A percentile compares a stretch with the other conserved stretches of the same genome.
These are phyloP conservation scores for Umbelopsis sp. DNA, from an alignment of 371 early-diverging fungal genomes.

Conservation along the genomic window DNA sequence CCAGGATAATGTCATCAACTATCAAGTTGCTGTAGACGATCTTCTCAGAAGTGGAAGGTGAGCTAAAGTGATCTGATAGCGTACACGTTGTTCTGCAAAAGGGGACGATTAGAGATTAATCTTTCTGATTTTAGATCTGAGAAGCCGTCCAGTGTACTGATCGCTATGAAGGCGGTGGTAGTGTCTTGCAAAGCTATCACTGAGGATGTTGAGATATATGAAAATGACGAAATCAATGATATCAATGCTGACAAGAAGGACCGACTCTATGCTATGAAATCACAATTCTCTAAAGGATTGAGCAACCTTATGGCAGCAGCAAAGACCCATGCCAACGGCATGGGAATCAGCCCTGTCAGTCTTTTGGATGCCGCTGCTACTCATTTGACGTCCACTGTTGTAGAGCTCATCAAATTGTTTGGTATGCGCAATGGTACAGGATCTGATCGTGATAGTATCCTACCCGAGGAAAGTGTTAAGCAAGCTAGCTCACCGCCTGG, in stretches of 20 bases:
- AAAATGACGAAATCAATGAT: slow-evolving; percentile 35
- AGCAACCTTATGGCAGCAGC: slow-evolving; percentile 73
- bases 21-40: slow-evolving; percentile 83
- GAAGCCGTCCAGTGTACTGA: slow-evolving; percentile 72
- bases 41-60: slow-evolving; percentile 73
- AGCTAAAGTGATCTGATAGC: background rate
- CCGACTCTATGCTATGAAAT: slow-evolving; percentile 48
- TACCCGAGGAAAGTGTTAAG: background rate
- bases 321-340: slow-evolving; percentile 77
- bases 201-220: slow-evolving; percentile 76
- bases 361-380: slow-evolving; percentile 80
- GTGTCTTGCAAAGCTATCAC: slow-evolving; percentile 82
- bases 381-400: slow-evolving; percentile 75
- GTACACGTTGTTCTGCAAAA: background rate
- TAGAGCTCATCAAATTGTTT: slow-evolving; percentile 74
- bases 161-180: slow-evolving; percentile 83
- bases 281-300: slow-evolving; percentile 67
- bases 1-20: slow-evolving; percentile 66
- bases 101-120: background rate
- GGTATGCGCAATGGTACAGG: slow-evolving; percentile 42
- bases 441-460: slow-evolving; percentile 12
- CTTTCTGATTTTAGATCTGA: slow-evolving; percentile 50
- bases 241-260: slow-evolving; percentile 34
- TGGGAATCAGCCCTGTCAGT: slow-evolving; percentile 69
- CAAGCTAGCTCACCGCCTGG: background rate